These are phyloP conservation scores for Anisodus acutangulus DNA, from an alignment of 257 asterid genomes.

Conservation along the genomic window DNA sequence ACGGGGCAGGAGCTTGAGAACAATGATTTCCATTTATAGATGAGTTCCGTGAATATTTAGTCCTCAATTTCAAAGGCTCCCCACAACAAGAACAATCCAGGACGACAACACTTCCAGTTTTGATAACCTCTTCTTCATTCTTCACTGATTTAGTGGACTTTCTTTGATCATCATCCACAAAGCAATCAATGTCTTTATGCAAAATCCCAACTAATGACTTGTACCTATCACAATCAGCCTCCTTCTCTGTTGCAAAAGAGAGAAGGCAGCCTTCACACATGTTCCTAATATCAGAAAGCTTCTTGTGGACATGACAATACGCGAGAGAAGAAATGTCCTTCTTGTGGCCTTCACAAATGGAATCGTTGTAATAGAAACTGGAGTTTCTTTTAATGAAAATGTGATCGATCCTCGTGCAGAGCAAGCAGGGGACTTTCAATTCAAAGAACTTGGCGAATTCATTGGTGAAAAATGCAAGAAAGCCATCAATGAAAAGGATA, in stretches of 20 bases:
- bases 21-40: conserved; percentile 46
- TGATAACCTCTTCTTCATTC: conserved; percentile 48
- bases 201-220: conserved; percentile 73
- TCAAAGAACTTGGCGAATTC: conserved; percentile 74
- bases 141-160: conserved; percentile 36
- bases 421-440: conserved; percentile 70
- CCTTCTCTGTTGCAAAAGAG: conserved; percentile 65
- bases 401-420: conserved; percentile 81
- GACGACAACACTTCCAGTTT: conserved; percentile 37
- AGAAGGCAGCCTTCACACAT: conserved; percentile 86
- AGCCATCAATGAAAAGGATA: conserved; percentile 69
- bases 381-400: conserved; percentile 54
- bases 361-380: conserved; percentile 67
- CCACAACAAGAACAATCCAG: conserved; percentile 81
- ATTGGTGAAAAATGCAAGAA: conserved; percentile 61
- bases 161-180: conserved; percentile 48
- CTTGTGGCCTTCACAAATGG: conserved; percentile 84
- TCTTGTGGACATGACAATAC: conserved; percentile 79
- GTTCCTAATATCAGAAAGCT: conserved; percentile 65
- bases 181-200: conserved; percentile 58
- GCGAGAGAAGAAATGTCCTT: conserved; percentile 77
- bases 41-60: conserved; percentile 48
- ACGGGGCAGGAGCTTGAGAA: conserved; percentile 50
- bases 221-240: conserved; percentile 45
- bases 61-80: conserved; percentile 55